A percentile compares a stretch with the other conserved stretches of the same genome.
Conservation (phyloP, 2,329 filamentous ascomycete species). For the Fusarium palustre region DNA sequence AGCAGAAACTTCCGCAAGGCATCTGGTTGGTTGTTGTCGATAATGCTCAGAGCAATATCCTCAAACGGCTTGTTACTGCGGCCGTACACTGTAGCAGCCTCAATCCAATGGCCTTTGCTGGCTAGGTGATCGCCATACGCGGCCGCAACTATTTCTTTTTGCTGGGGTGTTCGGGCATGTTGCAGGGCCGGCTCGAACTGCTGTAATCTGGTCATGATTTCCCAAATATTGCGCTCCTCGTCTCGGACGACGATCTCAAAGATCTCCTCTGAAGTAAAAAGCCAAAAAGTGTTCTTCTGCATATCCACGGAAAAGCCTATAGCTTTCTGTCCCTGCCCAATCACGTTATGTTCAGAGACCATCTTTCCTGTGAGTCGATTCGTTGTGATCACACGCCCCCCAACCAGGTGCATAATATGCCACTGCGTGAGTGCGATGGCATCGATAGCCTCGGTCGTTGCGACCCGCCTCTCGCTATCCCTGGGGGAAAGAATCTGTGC, state of each 20-base stretch:
- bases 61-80: constrained; percentile 98
- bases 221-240: constrained; percentile 94
- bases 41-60: constrained; percentile 90
- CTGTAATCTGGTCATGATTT: constrained; percentile 86
- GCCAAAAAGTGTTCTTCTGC: constrained; percentile 97
- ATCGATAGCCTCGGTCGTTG: constrained; percentile 77
- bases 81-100: constrained; percentile 91
- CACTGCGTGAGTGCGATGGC: constrained; percentile 91
- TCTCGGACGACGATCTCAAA: constrained; percentile 93
- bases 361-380: constrained; percentile 88
- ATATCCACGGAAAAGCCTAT: constrained; percentile 89
- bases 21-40: constrained; percentile 90
- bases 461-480: constrained; percentile 71
- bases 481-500: constrained; percentile 79
- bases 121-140: constrained; percentile 91
- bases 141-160: constrained; percentile 91
- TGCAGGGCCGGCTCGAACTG: constrained; percentile 89
- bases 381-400: constrained; percentile 83
- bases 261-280: constrained; percentile 91
- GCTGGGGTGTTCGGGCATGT: constrained; percentile 81
- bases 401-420: constrained; percentile 88
- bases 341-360: constrained; percentile 87
- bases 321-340: constrained; percentile 81
- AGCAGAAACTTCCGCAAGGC: constrained; percentile 90
- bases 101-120: constrained; percentile 81